phyloP scores from a whole-genome alignment of 345 rosid genomes.

The Trapa bicornis region DNA sequence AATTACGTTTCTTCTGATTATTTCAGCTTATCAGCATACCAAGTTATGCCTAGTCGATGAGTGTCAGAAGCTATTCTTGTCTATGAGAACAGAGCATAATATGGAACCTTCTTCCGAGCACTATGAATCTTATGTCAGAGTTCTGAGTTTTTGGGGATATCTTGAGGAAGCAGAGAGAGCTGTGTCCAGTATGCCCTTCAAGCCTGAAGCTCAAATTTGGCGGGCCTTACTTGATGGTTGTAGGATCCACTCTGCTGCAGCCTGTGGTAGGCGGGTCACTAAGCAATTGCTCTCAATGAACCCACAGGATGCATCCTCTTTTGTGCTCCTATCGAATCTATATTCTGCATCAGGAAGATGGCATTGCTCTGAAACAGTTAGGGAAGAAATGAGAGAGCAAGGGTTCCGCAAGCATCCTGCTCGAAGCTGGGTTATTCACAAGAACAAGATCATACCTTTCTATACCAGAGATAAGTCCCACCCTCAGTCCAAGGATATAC shows the following conservation, averaged over 20 bases:
- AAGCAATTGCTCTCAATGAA: constrained; percentile 41
- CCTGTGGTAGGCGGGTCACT: constrained; percentile 39
- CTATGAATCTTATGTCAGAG: constrained; percentile 46
- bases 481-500: constrained; percentile 50
- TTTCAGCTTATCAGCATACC: constrained; percentile 47
- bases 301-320: constrained; percentile 58
- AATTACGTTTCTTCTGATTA: constrained; percentile 36
- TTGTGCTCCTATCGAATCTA: constrained; percentile 57
- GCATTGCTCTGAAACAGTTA: constrained; percentile 55
- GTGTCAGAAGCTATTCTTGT: constrained; percentile 42
- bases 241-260: constrained; percentile 46
- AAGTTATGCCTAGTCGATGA: constrained; percentile 33
- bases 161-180: constrained; percentile 67
- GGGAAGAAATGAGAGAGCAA: constrained; percentile 52
- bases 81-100: constrained; percentile 34
- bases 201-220: constrained; percentile 45
- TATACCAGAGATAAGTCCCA: constrained; percentile 58
- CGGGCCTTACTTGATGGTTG: constrained; percentile 69
- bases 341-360: constrained; percentile 86
- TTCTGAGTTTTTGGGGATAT: constrained; percentile 64
- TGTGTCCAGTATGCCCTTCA: constrained; percentile 36
- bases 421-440: constrained; percentile 69
- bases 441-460: constrained; percentile 49
- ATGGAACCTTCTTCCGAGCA: constrained; percentile 59
- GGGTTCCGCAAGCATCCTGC: constrained; percentile 56